Evolutionary conservation across 1,284 basidiomycete species (phyloP).

Genomic region (Ustilago lituana): DNA sequence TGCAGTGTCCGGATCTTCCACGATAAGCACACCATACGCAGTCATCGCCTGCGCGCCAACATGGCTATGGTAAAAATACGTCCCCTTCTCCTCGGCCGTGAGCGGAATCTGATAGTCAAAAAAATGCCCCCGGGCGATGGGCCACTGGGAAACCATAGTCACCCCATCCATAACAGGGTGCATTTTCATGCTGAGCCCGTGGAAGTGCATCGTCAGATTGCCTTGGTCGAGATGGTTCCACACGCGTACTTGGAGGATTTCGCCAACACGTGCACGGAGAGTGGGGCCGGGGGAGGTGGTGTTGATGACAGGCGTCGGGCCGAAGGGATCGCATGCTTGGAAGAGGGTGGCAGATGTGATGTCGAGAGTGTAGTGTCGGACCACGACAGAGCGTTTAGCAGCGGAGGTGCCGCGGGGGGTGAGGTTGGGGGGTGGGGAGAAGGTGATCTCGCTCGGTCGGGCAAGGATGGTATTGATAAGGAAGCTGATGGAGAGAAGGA

Average conservation of each 20-base stretch:
- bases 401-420: not conserved
- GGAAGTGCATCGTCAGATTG: slow-evolving; percentile 57
- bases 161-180: slow-evolving; percentile 60
- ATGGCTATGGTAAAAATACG: slow-evolving; percentile 56
- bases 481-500: not conserved
- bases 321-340: slow-evolving; percentile 21
- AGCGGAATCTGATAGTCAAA: slow-evolving; percentile 53
- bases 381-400: slow-evolving; percentile 2
- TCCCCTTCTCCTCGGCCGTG: slow-evolving; percentile 25
- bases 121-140: slow-evolving; percentile 31
- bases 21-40: slow-evolving; percentile 52
- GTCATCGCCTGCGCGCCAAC: slow-evolving; percentile 54
- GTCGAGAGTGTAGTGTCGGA: slow-evolving; percentile 37
- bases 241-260: slow-evolving; percentile 45
- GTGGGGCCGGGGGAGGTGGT: slow-evolving; percentile 51
- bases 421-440: not conserved
- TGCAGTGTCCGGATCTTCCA: slow-evolving; percentile 32
- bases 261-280: slow-evolving; percentile 48
- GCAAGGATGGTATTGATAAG: not conserved
- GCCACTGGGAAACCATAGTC: slow-evolving; percentile 54
- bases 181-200: slow-evolving; percentile 47
- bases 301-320: slow-evolving; percentile 35
- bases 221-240: slow-evolving; percentile 32
- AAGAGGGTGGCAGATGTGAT: slow-evolving; percentile 15
- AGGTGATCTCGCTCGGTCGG: slow-evolving; percentile 12